These are phyloP conservation scores for Paraphysoderma sedebokerense DNA, from an alignment of 371 early-diverging fungal species.

Conservation along the genomic window DNA sequence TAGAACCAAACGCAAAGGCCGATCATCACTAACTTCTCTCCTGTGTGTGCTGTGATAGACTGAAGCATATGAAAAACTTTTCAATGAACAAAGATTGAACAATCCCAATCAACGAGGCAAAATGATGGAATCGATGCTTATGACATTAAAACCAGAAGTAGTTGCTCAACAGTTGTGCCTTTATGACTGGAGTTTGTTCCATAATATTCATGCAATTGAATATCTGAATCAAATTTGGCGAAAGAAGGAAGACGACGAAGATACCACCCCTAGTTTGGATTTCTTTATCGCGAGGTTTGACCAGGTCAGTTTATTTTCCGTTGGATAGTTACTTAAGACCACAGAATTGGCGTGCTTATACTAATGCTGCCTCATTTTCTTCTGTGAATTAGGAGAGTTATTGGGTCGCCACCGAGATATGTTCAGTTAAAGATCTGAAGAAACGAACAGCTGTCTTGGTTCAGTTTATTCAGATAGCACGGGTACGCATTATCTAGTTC, in stretches of 20 bases:
- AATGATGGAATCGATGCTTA: conserved; percentile 5
- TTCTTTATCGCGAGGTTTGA: conserved; percentile 31
- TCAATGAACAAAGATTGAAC: neutral
- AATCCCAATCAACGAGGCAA: neutral
- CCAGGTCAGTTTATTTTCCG: neutral
- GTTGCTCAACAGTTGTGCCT: conserved; percentile 26
- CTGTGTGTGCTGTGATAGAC: neutral
- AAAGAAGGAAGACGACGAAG: conserved; percentile 13
- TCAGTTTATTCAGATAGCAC: conserved; percentile 21
- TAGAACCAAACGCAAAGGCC: neutral
- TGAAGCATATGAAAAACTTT: neutral
- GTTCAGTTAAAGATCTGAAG: conserved; percentile 18
- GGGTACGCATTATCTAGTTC: conserved; percentile 10
- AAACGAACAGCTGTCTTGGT: conserved; percentile 14
- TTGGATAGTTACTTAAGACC: neutral
- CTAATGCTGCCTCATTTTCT: neutral
- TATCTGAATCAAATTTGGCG: conserved; percentile 29
- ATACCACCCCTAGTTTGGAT: conserved; percentile 16
- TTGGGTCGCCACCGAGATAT: conserved; percentile 37
- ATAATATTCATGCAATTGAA: conserved; percentile 32
- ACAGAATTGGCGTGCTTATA: neutral
- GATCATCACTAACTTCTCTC: neutral
- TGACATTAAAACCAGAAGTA: conserved; percentile 14
- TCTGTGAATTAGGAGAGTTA: conserved; percentile 18
- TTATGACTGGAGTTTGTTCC: conserved; percentile 25